Evolutionary conservation across 371 early-diverging fungal species (phyloP).

Genomic region (Actinomucor elegans): DNA sequence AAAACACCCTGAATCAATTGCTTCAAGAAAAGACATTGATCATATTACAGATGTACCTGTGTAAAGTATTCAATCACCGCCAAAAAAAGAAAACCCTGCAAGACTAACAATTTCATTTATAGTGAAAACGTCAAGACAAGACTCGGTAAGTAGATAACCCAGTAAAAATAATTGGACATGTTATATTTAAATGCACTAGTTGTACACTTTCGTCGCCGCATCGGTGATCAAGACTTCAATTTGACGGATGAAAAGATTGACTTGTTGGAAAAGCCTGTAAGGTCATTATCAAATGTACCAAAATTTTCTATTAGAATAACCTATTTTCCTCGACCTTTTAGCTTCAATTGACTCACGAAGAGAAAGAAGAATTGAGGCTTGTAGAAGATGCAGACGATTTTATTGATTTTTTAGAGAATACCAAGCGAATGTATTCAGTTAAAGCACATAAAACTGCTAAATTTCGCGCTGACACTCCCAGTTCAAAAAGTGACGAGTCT

Average conservation of each 20-base stretch:
- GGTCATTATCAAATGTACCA: neutral
- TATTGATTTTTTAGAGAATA: constrained; percentile 43
- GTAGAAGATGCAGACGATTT: constrained; percentile 41
- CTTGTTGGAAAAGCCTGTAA: constrained; percentile 33
- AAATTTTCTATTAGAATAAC: too few species aligned
- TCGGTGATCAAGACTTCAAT: constrained; percentile 40
- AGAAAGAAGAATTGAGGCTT: constrained; percentile 17
- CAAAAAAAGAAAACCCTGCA: too few species aligned
- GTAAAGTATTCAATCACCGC: too few species aligned
- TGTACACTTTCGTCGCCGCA: constrained; percentile 44
- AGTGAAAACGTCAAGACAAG: constrained; percentile 10
- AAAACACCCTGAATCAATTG: constrained; percentile 30
- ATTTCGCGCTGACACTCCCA: constrained; percentile 1
- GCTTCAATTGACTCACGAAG: constrained; percentile 35
- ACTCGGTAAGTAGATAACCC: constrained; percentile 16
- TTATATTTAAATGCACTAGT: constrained; percentile 15
- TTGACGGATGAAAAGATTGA: constrained; percentile 30
- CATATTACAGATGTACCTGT: constrained; percentile 1
- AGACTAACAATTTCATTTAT: neutral
- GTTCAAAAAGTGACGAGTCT: constrained; percentile 12
- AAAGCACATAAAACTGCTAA: constrained; percentile 46
- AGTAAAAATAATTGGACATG: neutral
- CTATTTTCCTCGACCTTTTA: neutral
- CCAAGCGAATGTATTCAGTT: constrained; percentile 36
- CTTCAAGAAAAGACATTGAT: constrained; percentile 2